A percentile compares a stretch with the other conserved stretches of the same genome.
Evolutionary conservation across 2,329 filamentous ascomycete genomes (phyloP).

Genomic region (Calonectria montana): DNA sequence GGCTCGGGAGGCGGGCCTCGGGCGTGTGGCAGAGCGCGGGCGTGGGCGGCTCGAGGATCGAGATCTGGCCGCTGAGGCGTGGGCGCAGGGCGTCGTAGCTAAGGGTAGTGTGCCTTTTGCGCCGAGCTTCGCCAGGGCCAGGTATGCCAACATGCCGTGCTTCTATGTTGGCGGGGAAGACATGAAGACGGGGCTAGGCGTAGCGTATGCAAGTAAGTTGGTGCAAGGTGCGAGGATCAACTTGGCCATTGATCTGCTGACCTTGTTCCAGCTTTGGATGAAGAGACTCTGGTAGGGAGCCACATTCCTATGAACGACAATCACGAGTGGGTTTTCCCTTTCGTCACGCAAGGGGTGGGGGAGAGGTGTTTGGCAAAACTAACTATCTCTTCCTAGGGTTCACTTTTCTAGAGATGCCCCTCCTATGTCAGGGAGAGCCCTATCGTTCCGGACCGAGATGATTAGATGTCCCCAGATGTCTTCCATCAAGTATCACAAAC

Average conservation of each 20-base stretch:
- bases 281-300: constrained; percentile 49
- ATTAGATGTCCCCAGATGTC: constrained; percentile 55
- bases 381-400: constrained; percentile 26
- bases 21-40: constrained; percentile 29
- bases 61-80: constrained; percentile 48
- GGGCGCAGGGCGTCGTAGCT: constrained; percentile 51
- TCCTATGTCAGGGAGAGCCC: constrained; percentile 28
- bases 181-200: constrained; percentile 52
- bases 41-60: constrained; percentile 36
- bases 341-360: neutral
- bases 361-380: neutral
- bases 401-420: constrained; percentile 35
- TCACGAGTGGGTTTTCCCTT: constrained; percentile 48
- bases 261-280: constrained; percentile 48
- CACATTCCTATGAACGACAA: constrained; percentile 58
- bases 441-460: constrained; percentile 47
- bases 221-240: constrained; percentile 34
- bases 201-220: constrained; percentile 58
- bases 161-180: constrained; percentile 56
- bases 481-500: constrained; percentile 59
- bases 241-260: constrained; percentile 14
- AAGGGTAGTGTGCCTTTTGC: constrained; percentile 55
- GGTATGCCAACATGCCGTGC: constrained; percentile 50
- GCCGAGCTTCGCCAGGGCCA: constrained; percentile 41
- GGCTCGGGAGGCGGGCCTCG: constrained; percentile 40